A percentile compares a stretch with the other conserved stretches of the same genome.
Evolutionary conservation across 2,329 filamentous ascomycete genomes (phyloP).

Genomic region (Neonectria faginata): DNA sequence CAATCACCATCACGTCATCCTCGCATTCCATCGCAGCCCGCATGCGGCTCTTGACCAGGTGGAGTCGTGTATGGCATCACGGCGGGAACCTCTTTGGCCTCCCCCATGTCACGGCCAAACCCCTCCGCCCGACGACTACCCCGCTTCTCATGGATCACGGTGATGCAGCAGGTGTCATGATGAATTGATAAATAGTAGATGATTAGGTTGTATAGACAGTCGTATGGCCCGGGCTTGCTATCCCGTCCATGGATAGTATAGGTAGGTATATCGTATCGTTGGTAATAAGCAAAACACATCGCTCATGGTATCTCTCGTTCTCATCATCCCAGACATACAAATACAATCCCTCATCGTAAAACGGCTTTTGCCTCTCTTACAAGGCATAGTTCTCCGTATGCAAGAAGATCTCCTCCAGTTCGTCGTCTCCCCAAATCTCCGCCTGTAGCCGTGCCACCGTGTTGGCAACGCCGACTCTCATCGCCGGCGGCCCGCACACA

Average conservation of each 20-base stretch:
- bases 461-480: conserved; percentile 89
- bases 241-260: conserved; percentile 33
- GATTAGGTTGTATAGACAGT: conserved; percentile 33
- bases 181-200: conserved; percentile 9
- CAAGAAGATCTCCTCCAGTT: conserved; percentile 89
- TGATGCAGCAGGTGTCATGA: not conserved
- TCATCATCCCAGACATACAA: conserved; percentile 39
- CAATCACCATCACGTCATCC: conserved; percentile 25
- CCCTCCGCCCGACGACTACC: not conserved
- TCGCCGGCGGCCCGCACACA: conserved; percentile 88
- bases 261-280: conserved; percentile 31
- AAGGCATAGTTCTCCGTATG: conserved; percentile 96
- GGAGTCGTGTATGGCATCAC: conserved; percentile 17
- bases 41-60: conserved; percentile 21
- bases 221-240: conserved; percentile 32
- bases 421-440: conserved; percentile 82
- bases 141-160: not conserved
- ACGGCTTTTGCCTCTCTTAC: conserved; percentile 51
- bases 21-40: conserved; percentile 6
- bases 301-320: conserved; percentile 46
- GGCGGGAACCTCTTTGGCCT: conserved; percentile 27
- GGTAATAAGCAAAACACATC: conserved; percentile 39
- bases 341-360: conserved; percentile 33
- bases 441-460: conserved; percentile 86
- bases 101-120: conserved; percentile 1